These are phyloP conservation scores for Daucus carota DNA, from an alignment of 129 eudicot genomes.

Conservation along the genomic window DH1_v3.0 NC_030386.2:39877001-39877500, in stretches of 20 bases:
- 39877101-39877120: conserved; percentile 92
- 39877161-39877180: conserved; percentile 26
- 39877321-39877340: conserved; percentile 94
- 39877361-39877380: conserved; percentile 97
- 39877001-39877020: neutral
- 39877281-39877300: conserved; percentile 53
- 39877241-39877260: neutral
- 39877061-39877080: conserved; percentile 71
- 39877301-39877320: conserved; percentile 90
- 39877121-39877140: conserved; percentile 90
- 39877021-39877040: neutral
- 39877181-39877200: neutral
- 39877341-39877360: conserved; percentile 94
- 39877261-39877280: neutral
- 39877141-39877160: conserved; percentile 95
- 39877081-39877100: conserved; percentile 98
- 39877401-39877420: conserved; percentile 93
- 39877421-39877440: conserved; percentile 11
- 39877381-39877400: conserved; percentile 83
- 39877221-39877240: neutral
- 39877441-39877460: neutral
- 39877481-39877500: neutral
- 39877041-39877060: neutral
- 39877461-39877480: no score
- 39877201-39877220: neutral